Conservation (phyloP, 495 filamentous ascomycete genomes). For the Penicillium argentinense region DNA sequence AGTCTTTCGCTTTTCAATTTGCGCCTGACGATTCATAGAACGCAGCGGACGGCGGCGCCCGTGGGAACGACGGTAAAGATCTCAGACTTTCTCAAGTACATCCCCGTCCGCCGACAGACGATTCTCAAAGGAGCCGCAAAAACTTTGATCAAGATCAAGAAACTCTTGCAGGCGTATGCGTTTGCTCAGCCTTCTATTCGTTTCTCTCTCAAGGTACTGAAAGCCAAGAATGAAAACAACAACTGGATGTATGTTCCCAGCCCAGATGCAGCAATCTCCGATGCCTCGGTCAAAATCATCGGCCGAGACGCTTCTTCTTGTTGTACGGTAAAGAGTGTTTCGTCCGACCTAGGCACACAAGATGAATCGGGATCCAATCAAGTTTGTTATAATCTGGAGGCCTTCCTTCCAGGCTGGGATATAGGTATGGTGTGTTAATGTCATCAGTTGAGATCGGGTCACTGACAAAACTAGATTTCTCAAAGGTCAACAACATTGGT, state of each 20-base stretch:
- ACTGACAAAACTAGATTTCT: constrained; percentile 37
- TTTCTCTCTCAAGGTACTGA: constrained; percentile 67
- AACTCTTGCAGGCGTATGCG: constrained; percentile 71
- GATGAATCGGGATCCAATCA: constrained; percentile 8
- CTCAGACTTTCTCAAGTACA: constrained; percentile 61
- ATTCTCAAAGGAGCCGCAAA: constrained; percentile 62
- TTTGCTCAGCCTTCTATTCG: constrained; percentile 64
- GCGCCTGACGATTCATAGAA: constrained; percentile 25
- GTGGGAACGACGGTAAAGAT: constrained; percentile 78
- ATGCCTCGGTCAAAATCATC: constrained; percentile 69
- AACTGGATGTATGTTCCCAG: constrained; percentile 74
- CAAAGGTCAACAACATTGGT: constrained; percentile 57
- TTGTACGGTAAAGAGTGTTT: constrained; percentile 45
- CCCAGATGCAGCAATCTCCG: constrained; percentile 49
- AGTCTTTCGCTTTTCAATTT: background rate
- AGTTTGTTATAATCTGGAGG: constrained; percentile 47
- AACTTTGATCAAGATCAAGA: constrained; percentile 62
- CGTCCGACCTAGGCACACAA: constrained; percentile 9
- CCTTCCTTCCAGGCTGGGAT: constrained; percentile 57
- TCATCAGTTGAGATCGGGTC: background rate
- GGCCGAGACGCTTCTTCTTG: constrained; percentile 62
- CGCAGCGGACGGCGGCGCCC: constrained; percentile 58
- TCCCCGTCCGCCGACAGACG: constrained; percentile 74
- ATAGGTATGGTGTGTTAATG: constrained; percentile 31
- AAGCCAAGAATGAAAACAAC: constrained; percentile 58